Base-by-base conservation (phyloP, 2,329 filamentous ascomycete genomes). In the Aureobasidium sp. region DNA sequence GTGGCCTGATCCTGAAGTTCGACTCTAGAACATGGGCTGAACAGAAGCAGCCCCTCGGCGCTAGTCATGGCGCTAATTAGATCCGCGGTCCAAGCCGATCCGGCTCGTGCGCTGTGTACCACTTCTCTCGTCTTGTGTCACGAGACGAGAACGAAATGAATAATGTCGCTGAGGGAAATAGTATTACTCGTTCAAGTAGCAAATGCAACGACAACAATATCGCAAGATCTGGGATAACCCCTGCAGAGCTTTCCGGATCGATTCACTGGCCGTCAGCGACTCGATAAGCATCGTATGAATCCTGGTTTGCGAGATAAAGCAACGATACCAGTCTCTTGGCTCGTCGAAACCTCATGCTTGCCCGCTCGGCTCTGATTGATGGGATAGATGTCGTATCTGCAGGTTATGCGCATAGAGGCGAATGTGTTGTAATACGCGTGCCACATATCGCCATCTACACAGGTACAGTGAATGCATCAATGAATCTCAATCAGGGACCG, bases 291-390 rank as follows among this genome's bases (percentile, higher is more conserved):
- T 42, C 5, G 36, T 15, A 42, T 42, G 37, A 54, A 41, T 41
- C 49, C 49, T 41, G 49, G 49, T 41, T 53, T 53, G 25, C 34
- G 48, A 37, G 32, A 53, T 30, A 36, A 21, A 53, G 21, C 36
- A n/a, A n/a, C 27, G 50, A 42, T 54, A 54, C 50, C 39, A 45
- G 53, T 34, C 39, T 45, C 53, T 57, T 45, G 53, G 53, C 53
- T 57, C 36, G n/a, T 44, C 53, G 15, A 57, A 15, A 30, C 29
- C 53, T 57, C 53, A 57, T 57, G 53, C 53, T 34, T 45, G 11
- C 21, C 41, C 27, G 11, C 39, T 16, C 30, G 27, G 39, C 53
- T 57, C 53, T 57, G 53, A 57, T 57, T 57, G 53, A 57, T 27
- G 53, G 53, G n/a, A 16, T 9, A n/a, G 27, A 16, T 15, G 32